Evolutionary conservation across 371 early-diverging fungal genomes (phyloP), one percentile per base, ranked within the genome.

Genomic region (Lichtheimia ramosa): DNA sequence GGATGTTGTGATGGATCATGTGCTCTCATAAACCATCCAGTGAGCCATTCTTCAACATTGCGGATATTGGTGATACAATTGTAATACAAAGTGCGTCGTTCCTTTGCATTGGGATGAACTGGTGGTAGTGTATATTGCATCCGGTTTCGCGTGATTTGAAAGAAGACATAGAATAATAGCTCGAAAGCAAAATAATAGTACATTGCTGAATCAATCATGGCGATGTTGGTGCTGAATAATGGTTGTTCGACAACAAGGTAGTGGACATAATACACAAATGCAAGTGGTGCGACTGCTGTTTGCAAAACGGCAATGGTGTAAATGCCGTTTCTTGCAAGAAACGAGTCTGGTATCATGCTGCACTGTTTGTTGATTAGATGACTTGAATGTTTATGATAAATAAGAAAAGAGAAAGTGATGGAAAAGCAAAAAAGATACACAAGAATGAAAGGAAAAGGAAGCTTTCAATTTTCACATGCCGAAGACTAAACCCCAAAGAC

Each of bases 141-240:
- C 21, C 75, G 73, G 25, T 65, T 71, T 5, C 74, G 69, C n/a
- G 77, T 71, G 25, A 74, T 72, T 71, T 81, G 75, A 40, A 81
- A 84, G 40, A 73, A 78, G 4, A 84, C 56, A 52, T 76, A 84
- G 52, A 82, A 84, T 39, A 84, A 54, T 5, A 84, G 59, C 53
- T 84, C 84, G 21, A 72, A 63, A 0, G 77, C 82, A 56, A 84
- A 64, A 83, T 83, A 84, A 18, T 77, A 70, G 54, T 84, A 79
- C 16, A 81, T 46, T 43, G 73, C 61, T 21, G 65, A 61, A 48
- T 75, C 66, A 42, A 71, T 27, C 40, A 71, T 67, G 34, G 73
- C 52, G 16, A 73, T 64, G 6, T 68, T 51, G 23, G 65, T 66
- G 50, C 41, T 39, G 59, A 82, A 66, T 8, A 77, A 60, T 4